Percentiles rank a stretch among this genome's conserved stretches.
phyloP scores from a whole-genome alignment of 768 basidiomycete genomes.

The Suillus americanus region DNA sequence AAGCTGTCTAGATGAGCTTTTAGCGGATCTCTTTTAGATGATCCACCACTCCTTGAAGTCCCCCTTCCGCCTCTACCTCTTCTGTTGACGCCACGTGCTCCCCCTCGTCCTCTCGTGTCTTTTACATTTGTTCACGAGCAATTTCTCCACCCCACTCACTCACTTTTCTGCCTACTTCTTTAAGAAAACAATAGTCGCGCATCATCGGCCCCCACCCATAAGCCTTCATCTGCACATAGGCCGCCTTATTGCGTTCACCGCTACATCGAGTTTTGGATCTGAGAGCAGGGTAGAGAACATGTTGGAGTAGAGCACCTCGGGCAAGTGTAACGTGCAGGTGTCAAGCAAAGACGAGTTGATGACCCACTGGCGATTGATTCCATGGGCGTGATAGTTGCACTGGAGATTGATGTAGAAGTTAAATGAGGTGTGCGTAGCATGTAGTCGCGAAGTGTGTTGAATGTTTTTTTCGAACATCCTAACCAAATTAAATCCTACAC shows the following conservation, averaged over 20 bases:
- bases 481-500: not conserved
- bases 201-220: slow-evolving; percentile 88
- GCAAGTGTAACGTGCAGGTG: slow-evolving; percentile 69
- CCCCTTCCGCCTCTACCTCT: slow-evolving; percentile 30
- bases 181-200: slow-evolving; percentile 85
- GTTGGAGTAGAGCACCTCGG: slow-evolving; percentile 69
- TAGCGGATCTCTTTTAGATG: slow-evolving; percentile 62
- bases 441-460: not conserved
- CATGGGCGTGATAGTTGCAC: not conserved
- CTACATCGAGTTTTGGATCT: slow-evolving; percentile 62
- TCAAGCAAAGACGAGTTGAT: slow-evolving; percentile 39
- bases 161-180: slow-evolving; percentile 78
- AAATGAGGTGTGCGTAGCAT: not conserved
- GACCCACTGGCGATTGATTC: not conserved
- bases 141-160: slow-evolving; percentile 74
- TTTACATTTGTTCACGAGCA: slow-evolving; percentile 43
- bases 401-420: not conserved
- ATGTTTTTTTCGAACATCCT: not conserved
- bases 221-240: slow-evolving; percentile 77
- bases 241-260: slow-evolving; percentile 70
- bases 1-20: slow-evolving; percentile 64
- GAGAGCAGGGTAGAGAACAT: slow-evolving; percentile 72
- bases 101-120: slow-evolving; percentile 20
- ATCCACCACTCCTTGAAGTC: slow-evolving; percentile 21
- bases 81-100: slow-evolving; percentile 21